These are phyloP conservation scores for Dichotomocladium elegans DNA, from an alignment of 371 early-diverging fungal genomes.

Conservation along the genomic window DNA sequence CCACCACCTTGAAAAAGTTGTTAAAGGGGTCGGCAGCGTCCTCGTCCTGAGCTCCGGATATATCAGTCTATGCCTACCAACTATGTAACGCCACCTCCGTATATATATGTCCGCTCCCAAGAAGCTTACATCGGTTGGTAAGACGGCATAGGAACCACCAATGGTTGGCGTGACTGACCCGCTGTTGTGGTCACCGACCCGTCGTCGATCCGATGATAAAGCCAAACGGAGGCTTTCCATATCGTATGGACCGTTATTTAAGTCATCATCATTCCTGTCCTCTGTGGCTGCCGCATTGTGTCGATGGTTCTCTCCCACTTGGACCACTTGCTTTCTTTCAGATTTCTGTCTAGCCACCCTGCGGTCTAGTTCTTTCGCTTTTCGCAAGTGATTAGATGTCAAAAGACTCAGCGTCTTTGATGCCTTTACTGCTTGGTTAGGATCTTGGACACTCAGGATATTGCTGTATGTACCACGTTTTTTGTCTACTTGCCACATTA, in stretches of 20 bases:
- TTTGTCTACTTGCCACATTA: constrained; percentile 26
- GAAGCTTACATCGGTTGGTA: constrained; percentile 4
- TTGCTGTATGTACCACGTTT: too few relatives aligned
- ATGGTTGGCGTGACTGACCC: constrained; percentile 14
- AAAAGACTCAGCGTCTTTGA: constrained; percentile 26
- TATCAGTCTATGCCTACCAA: neutral
- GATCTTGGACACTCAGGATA: too few relatives aligned
- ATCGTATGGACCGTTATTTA: neutral
- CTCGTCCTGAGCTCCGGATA: constrained; percentile 12
- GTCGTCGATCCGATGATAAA: constrained; percentile 2
- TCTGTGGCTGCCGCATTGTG: neutral
- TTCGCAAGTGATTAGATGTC: constrained; percentile 27
- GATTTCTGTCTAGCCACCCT: constrained; percentile 3
- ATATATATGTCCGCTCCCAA: neutral
- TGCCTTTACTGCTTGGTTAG: constrained; percentile 16
- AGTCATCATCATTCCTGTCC: neutral
- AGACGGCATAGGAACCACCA: constrained; percentile 29
- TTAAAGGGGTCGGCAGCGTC: constrained; percentile 72
- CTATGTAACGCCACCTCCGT: too few relatives aligned
- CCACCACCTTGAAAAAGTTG: constrained; percentile 79
- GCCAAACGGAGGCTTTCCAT: constrained; percentile 14
- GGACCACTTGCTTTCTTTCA: constrained; percentile 1
- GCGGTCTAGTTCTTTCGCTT: constrained; percentile 30
- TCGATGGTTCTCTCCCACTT: too few relatives aligned
- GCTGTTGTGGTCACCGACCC: neutral